Base-by-base conservation (phyloP, 2,329 filamentous ascomycete species). In the Neofusicoccum sp. region DNA sequence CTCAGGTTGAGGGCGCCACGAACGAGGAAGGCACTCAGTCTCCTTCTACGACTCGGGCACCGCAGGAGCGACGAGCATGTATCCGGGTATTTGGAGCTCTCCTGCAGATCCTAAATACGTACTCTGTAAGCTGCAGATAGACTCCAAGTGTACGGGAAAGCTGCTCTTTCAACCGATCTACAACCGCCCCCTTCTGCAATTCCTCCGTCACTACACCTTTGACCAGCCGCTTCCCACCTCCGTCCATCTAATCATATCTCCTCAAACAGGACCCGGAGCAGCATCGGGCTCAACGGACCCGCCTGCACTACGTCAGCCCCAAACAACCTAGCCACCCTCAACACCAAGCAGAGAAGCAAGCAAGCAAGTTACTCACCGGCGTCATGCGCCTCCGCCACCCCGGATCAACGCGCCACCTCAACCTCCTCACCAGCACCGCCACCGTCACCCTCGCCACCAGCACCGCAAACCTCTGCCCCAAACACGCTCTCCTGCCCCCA, bases 381-480 rank as follows among this genome's bases (percentile, higher is more conserved):
- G 71, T 75, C 71, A 75, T 72, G 47, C 64, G 66, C 48, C 66
- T 65, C 28, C 63, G 61, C 70, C 71, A 75, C 6, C 62, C 65
- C 11, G 71, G 70, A 63, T 75, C 73, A 40, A 75, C 53, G 5
- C 44, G 63, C 73, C 73, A 76, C 20, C 61, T 51, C 16, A 73
- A 45, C 34, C 62, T 63, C 38, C 62, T 63, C n/a, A 74, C 62
- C 51, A 76, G 63, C 45, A 71, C 68, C 7, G 71, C 68, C 43
- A 77, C 62, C 0, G 73, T 73, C 12, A 73, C 68, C 34, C 73
- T 70, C 38, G 76, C 65, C 61, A 76, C 67, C 47, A 76, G 63
- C 67, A 79, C 63, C 4, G 76, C 76, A 61, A 76, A 79, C 43
- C 69, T 70, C 65, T 78, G 73, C 0, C 77, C 77, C 30, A 79